phyloP scores from a whole-genome alignment of 805 yeast species.

The Saccharomycopsis sp. region DNA sequence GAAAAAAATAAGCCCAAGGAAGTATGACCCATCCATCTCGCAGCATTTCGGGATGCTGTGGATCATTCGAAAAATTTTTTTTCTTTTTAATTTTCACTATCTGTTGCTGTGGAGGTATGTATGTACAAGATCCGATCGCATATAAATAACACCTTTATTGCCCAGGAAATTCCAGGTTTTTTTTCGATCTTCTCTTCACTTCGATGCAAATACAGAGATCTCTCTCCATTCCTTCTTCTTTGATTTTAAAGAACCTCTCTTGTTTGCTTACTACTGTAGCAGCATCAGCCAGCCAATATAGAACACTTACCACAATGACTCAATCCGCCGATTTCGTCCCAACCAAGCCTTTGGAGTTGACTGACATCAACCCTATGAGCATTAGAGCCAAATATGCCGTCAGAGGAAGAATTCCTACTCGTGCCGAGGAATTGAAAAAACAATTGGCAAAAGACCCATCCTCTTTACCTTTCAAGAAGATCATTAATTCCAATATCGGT shows the following conservation, averaged over 20 bases:
- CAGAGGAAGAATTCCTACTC: constrained; percentile 86
- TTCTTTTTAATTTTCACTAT: not conserved
- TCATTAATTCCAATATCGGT: constrained; percentile 91
- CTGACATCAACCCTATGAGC: constrained; percentile 66
- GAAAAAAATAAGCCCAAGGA: not conserved
- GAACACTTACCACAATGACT: not conserved
- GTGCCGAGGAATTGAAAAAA: constrained; percentile 76
- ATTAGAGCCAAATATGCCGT: constrained; percentile 92
- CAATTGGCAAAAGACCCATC: constrained; percentile 49
- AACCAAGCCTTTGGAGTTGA: constrained; percentile 33
- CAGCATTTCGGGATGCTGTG: not conserved
- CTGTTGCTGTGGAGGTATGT: not conserved
- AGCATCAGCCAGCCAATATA: not conserved
- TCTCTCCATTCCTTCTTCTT: not conserved
- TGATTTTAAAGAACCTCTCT: not conserved
- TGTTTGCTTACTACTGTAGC: not conserved
- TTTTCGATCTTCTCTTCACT: not conserved
- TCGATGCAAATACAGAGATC: not conserved
- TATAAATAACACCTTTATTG: not conserved
- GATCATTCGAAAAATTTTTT: not conserved
- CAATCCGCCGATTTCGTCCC: constrained; percentile 22
- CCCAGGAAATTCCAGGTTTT: not conserved
- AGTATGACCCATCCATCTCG: not conserved
- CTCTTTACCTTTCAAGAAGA: constrained; percentile 66
- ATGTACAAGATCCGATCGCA: not conserved